Evolutionary conservation across 805 yeast species (phyloP), one percentile per base, ranked within the genome.

Genomic region (Cyberlindnera xylosilytica): DNA sequence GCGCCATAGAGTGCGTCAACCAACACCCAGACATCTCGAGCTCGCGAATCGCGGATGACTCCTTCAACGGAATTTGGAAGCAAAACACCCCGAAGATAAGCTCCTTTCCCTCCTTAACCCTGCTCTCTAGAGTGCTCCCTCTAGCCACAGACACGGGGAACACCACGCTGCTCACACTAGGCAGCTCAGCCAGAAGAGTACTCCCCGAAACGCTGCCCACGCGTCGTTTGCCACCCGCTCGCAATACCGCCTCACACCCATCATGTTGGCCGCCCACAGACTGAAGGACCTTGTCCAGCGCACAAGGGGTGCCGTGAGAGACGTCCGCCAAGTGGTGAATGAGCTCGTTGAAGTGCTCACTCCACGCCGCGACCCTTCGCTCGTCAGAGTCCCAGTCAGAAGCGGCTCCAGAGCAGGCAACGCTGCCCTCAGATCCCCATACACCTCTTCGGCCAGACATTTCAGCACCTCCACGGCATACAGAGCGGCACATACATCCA

Each of bases 211-310:
- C n/a, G n/a, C n/a, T n/a, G n/a, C n/a, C n/a, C n/a, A n/a, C n/a
- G n/a, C n/a, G n/a, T n/a, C n/a, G n/a, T n/a, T n/a, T 26, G n/a
- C 24, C 7, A 7, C 7, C 24, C 24, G 24, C 24, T 10, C 24
- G 24, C 7, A 22, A 22, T 10, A 22, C 16, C 36, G 22, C 13
- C 8, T 13, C 6, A 6, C 11, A 19, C 15, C 16, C 33, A 9
- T 17, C 22, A 33, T 31, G 20, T 63, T 65, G 69, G 60, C 60
- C 53, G 64, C 64, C 26, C 54, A 58, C 36, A 51, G 54, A 41
- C 45, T 74, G 36, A 68, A 68, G 57, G 74, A 74, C 57, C 63
- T 76, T 53, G 62, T 73, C 27, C 62, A 74, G 45, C 64, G 67
- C 46, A 64, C 77, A 13, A 64, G 72, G 38, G 69, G 65, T 51